Evolutionary conservation across 2,329 filamentous ascomycete species (phyloP).

Genomic region (Neonectria magnoliae): DNA sequence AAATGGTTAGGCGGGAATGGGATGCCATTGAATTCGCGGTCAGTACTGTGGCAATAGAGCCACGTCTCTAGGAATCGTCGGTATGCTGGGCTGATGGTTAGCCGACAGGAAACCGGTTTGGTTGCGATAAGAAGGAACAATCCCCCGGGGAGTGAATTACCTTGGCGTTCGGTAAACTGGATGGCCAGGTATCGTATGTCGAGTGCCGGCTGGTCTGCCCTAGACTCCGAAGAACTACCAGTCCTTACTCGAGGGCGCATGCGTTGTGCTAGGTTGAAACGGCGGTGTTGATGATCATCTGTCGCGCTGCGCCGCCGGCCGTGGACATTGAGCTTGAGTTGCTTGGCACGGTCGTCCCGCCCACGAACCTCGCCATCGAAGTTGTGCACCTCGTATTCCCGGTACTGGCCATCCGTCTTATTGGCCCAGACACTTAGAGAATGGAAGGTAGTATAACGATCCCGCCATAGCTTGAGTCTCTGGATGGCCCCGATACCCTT

Average conservation of each 20-base stretch:
- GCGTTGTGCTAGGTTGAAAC: conserved; percentile 56
- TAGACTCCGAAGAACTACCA: conserved; percentile 37
- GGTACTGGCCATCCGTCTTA: conserved; percentile 56
- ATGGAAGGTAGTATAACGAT: conserved; percentile 58
- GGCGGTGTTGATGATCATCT: conserved; percentile 50
- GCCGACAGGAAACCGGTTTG: conserved; percentile 32
- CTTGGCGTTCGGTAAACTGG: conserved; percentile 59
- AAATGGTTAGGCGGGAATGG: conserved; percentile 57
- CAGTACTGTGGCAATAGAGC: conserved; percentile 57
- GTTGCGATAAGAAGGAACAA: conserved; percentile 18
- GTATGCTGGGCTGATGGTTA: conserved; percentile 47
- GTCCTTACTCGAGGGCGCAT: conserved; percentile 53
- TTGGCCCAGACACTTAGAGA: conserved; percentile 60
- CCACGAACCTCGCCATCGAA: conserved; percentile 60
- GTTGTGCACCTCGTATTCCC: conserved; percentile 58
- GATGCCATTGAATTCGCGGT: conserved; percentile 57
- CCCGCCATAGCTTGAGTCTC: conserved; percentile 62
- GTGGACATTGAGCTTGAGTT: conserved; percentile 55
- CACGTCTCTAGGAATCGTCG: conserved; percentile 58
- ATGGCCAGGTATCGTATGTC: conserved; percentile 61
- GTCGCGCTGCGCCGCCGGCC: conserved; percentile 54
- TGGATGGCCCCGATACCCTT: conserved; percentile 62
- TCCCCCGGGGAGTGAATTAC: conserved; percentile 44
- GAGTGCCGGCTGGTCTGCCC: conserved; percentile 39
- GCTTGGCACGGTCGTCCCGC: conserved; percentile 57